Base-by-base conservation (phyloP, 495 filamentous ascomycete genomes). In the Penicillium desertorum region DNA sequence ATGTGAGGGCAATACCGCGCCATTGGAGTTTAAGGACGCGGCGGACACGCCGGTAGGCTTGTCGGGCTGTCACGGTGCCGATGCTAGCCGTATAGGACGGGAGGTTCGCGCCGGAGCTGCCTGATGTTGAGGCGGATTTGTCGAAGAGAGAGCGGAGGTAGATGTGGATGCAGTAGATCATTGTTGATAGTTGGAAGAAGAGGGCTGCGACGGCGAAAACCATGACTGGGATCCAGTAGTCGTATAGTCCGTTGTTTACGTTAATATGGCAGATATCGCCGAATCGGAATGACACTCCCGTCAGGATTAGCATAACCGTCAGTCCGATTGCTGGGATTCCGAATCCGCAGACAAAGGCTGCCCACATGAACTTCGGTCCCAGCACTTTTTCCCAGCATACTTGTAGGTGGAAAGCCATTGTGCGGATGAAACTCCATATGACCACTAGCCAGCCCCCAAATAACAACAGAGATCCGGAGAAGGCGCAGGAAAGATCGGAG, bases 381-480 rank as follows among this genome's bases (percentile, higher is more conserved):
- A 95, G 86, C 5, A 93, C 84, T 19, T 95, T 78, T 67, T 98
- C 90, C 95, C 95, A 98, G 77, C 91, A 96, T 45, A 98, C 96
- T 73, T 98, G 95, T 12, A 98, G 83, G 70, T 98, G 94, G 54
- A 98, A 87, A 17, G 92, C 96, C 42, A 97, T 69, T 4, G 94
- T 88, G 49, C 94, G 86, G 45, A 97, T 78, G 72, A 97, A 96
- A 70, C 85, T 83, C 92, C 92, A 98, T 62, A 93, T 80, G 4
- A 89, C 85, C 23, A 86, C 86, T 45, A 84, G 78, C 82, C 91
- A 90, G 53, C 92, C 95, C 45, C 94, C 95, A 23, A 88, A 81
- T 48, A 96, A 76, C 14, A 98, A 74, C 59, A 96, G 85, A 11
- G 91, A 82, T 12, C 94, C 94, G 3, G 92, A 96, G 54, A 94